Conservation (phyloP, 2,329 filamentous ascomycete species). For the Aureobasidium mangrovei region DNA sequence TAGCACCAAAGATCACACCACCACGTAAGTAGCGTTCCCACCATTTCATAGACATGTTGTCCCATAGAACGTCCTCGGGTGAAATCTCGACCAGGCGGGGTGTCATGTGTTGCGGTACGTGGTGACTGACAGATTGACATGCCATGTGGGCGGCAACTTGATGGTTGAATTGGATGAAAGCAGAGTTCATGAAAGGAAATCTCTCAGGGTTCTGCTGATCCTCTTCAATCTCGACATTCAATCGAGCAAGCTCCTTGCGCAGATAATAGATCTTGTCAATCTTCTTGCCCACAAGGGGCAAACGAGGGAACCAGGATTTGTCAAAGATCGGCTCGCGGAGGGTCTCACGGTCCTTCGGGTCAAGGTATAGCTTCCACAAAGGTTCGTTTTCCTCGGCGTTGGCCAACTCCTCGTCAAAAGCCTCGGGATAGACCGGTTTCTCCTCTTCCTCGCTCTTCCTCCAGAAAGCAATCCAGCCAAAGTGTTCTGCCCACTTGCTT, state of each 20-base stretch:
- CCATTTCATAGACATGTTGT: slow-evolving; percentile 93
- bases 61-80: slow-evolving; percentile 88
- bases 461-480: slow-evolving; percentile 25
- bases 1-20: slow-evolving; percentile 53
- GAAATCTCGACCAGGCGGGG: slow-evolving; percentile 89
- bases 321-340: slow-evolving; percentile 62
- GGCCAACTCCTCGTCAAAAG: slow-evolving; percentile 54
- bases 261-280: slow-evolving; percentile 94
- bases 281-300: slow-evolving; percentile 55
- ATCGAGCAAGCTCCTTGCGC: slow-evolving; percentile 71
- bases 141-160: slow-evolving; percentile 98
- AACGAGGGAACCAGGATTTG: slow-evolving; percentile 60
- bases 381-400: slow-evolving; percentile 56
- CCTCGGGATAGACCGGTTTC: slow-evolving; percentile 47
- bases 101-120: slow-evolving; percentile 86
- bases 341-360: slow-evolving; percentile 72
- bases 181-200: slow-evolving; percentile 88
- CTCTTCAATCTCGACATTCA: slow-evolving; percentile 85
- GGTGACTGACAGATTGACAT: slow-evolving; percentile 83
- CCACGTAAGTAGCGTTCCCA: slow-evolving; percentile 79
- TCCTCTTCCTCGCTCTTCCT: slow-evolving; percentile 22
- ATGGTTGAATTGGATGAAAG: slow-evolving; percentile 97
- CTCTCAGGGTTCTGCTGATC: slow-evolving; percentile 80
- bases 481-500: slow-evolving; percentile 23
- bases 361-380: slow-evolving; percentile 75